Base-by-base conservation (phyloP, 345 rosid genomes). In the Eucalyptus pauciflora region DNA sequence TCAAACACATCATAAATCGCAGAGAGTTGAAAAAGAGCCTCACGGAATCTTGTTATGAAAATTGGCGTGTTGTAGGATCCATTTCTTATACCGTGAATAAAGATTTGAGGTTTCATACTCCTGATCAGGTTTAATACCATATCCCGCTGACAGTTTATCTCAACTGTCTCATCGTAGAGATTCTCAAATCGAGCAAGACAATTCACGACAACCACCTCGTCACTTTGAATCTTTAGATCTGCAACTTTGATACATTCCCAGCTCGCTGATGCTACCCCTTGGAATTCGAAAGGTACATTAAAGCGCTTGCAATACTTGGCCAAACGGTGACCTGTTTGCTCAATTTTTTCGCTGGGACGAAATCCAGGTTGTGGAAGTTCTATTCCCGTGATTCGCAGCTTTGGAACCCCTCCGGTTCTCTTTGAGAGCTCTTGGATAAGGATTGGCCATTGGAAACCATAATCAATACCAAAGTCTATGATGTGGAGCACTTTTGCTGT, bases 41-140 rank as follows among this genome's bases (percentile, higher is more conserved):
- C 99, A 85, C 93, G 93, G 90, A 97, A 97, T 90, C 99, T 87
- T 79, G 97, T 94, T 85, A 93, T 86, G 64, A 96, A 97, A 91
- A 96, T 95, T 4, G 99, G 99, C 10, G 96, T 90, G 81, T 94
- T 96, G 92, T 94, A 95, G 50, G 97, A 91, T 46, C 99, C 99
- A 83, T 94, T 97, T 0, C 87, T 8, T 29, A 92, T 85, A 24
- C 90, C 16, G 87, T 94, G 94, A 43, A 43, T 91, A 89, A 96
- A 95, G 64, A 97, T 91, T 87, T 94, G 81, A 0, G 98, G 99
- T 18, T 95, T 96, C 87, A 95, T 94, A 88, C 92, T 93, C 92
- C 95, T 89, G 67, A 97, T 94, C 41, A 97, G 92, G 50, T 90
- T 88, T 18, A 98, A 88, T 62, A 96, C 91, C 7, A 92, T 90